phyloP scores from a whole-genome alignment of 148 eudicot species.

The Hydrangea macrophylla region DNA sequence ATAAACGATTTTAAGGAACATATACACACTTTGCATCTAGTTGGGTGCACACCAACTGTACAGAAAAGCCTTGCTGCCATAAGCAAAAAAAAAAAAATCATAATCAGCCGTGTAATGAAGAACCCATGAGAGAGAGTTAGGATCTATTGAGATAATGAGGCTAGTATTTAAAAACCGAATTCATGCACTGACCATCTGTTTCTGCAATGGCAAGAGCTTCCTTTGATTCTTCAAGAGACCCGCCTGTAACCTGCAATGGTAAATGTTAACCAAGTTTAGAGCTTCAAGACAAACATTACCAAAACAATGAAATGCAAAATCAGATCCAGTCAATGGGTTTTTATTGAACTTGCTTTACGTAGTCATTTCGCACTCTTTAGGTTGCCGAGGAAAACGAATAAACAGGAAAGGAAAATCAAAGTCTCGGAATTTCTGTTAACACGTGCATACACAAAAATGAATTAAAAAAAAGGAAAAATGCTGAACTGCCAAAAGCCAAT shows the following conservation, averaged over 20 bases:
- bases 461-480: too few relatives aligned
- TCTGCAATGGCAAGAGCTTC: conserved; percentile 96
- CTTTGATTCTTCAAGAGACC: conserved; percentile 90
- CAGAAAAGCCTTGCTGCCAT: conserved; percentile 85
- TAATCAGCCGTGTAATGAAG: conserved; percentile 7
- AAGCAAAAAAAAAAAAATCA: conserved; percentile 22
- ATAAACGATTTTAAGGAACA: not conserved
- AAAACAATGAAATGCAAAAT: conserved; percentile 7
- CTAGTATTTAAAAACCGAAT: not conserved
- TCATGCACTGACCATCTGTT: conserved; percentile 69
- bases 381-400: not conserved
- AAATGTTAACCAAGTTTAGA: conserved; percentile 9
- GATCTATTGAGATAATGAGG: not conserved
- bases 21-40: conserved; percentile 79
- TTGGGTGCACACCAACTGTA: conserved; percentile 98
- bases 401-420: not conserved
- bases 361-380: not conserved
- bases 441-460: not conserved
- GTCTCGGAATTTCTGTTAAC: not conserved
- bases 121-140: not conserved
- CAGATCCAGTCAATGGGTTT: not conserved
- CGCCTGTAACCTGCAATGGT: conserved; percentile 82
- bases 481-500: not conserved
- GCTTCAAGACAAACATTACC: not conserved
- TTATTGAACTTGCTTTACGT: not conserved